Evolutionary conservation across 768 basidiomycete genomes (phyloP).

Genomic region (Serendipita sp.): DNA sequence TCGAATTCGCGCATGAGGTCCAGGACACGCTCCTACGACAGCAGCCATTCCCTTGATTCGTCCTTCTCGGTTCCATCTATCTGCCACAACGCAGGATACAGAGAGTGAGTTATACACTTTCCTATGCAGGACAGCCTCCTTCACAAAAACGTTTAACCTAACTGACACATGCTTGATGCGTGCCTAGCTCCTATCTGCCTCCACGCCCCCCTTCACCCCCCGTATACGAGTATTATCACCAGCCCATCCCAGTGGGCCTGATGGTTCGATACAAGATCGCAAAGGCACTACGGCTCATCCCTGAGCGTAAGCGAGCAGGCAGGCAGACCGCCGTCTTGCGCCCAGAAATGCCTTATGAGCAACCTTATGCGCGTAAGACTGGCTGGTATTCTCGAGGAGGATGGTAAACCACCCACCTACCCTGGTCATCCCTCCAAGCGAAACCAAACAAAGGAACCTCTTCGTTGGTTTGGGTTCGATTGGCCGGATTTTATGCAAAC

Average conservation of each 20-base stretch:
- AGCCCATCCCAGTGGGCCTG: background rate
- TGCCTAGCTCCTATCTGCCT: background rate
- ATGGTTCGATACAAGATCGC: slow-evolving; percentile 4
- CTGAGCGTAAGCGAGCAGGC: background rate
- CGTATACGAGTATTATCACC: background rate
- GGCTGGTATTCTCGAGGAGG: background rate
- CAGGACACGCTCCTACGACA: background rate
- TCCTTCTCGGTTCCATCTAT: slow-evolving; percentile 5
- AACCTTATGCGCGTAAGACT: background rate
- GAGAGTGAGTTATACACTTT: background rate
- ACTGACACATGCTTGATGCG: background rate
- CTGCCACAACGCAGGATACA: background rate
- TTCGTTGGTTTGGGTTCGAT: no score
- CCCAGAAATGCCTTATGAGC: background rate
- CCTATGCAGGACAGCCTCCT: background rate
- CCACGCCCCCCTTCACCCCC: background rate
- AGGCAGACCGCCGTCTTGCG: background rate
- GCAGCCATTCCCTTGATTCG: background rate
- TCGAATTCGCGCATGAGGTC: background rate
- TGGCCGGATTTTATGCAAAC: no score
- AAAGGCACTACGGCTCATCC: background rate
- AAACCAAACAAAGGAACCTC: no score
- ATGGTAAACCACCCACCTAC: no score
- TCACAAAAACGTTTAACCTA: background rate
- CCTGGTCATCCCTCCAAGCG: no score